Evolutionary conservation across 1,284 basidiomycete genomes (phyloP).

Genomic region (Filobasidium uniguttulatum): DNA sequence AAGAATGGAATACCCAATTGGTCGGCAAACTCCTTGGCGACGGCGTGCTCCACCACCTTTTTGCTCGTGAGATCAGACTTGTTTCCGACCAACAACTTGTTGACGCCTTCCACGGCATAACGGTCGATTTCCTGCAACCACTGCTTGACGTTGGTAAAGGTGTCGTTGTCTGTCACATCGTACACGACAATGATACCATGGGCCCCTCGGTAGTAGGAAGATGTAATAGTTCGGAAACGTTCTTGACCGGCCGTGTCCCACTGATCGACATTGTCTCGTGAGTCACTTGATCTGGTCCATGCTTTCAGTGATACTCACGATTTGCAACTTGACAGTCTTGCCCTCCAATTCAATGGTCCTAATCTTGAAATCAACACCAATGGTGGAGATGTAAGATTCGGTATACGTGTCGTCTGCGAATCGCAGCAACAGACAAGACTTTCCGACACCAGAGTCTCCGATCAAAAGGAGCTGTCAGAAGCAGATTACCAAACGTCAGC

Average conservation of each 20-base stretch:
- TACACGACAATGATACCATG: conserved; percentile 85
- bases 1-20: conserved; percentile 91
- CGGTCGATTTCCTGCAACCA: conserved; percentile 99
- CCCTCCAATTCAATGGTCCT: conserved; percentile 98
- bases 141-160: conserved; percentile 97
- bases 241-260: conserved; percentile 99
- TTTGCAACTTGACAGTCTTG: conserved; percentile 99
- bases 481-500: background rate
- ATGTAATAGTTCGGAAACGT: conserved; percentile 93
- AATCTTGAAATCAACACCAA: conserved; percentile 99
- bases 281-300: background rate
- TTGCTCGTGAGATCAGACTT: conserved; percentile 95
- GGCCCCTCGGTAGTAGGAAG: conserved; percentile 72
- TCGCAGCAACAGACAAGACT: conserved; percentile 94
- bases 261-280: conserved; percentile 42
- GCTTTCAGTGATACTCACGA: conserved; percentile 52
- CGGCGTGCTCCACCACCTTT: conserved; percentile 96
- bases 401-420: conserved; percentile 99
- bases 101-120: conserved; percentile 97
- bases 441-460: conserved; percentile 80
- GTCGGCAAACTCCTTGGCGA: conserved; percentile 96
- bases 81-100: conserved; percentile 95
- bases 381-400: conserved; percentile 96
- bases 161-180: conserved; percentile 97
- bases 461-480: conserved; percentile 47